Evolutionary conservation across 805 yeast genomes (phyloP), one percentile per base, ranked within the genome.

Genomic region (Grigorovia humatica): DNA sequence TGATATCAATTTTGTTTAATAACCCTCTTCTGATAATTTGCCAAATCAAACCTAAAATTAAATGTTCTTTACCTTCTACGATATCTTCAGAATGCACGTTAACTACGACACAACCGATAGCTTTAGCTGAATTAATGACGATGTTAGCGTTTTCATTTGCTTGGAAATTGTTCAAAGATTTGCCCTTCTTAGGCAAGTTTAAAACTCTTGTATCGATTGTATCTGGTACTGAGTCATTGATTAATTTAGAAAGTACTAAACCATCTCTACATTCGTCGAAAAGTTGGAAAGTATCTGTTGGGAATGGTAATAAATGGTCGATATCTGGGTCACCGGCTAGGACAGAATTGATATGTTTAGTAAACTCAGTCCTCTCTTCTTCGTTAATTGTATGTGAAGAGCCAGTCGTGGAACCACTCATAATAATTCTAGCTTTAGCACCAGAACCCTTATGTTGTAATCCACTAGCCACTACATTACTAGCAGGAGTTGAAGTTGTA

Each of bases 241-340:
- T 89, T 66, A 93, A 82, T 69, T 88, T 87, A 19, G 98, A 89
- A 52, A 93, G 74, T 29, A 93, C 89, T 62, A 93, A 75, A 58
- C 99, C 98, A 69, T 93, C 99, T 58, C 88, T 80, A 72, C 96
- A 88, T 70, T 93, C 98, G 69, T 93, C 99, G 64, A 93, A 93
- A 53, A 93, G 77, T 73, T 93, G 98, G 74, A 93, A 93, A 49
- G 88, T 83, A 56, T 93, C 96, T 9, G 95, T 81, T 59, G 96
- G 95, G 63, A 93, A 82, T 15, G 99, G 99, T 57, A 93, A 71
- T 59, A 96, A 75, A 54, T 76, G 73, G 27, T 96, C 97, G 51
- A 93, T 77, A 55, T 88, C 88, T 1, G 82, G 66, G 67, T 93
- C 99, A 18, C 95, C 98, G 6, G 89, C 81, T 53, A 93, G 77